Evolutionary conservation across 768 basidiomycete species (phyloP).

Genomic region (Suillus plorans): DNA sequence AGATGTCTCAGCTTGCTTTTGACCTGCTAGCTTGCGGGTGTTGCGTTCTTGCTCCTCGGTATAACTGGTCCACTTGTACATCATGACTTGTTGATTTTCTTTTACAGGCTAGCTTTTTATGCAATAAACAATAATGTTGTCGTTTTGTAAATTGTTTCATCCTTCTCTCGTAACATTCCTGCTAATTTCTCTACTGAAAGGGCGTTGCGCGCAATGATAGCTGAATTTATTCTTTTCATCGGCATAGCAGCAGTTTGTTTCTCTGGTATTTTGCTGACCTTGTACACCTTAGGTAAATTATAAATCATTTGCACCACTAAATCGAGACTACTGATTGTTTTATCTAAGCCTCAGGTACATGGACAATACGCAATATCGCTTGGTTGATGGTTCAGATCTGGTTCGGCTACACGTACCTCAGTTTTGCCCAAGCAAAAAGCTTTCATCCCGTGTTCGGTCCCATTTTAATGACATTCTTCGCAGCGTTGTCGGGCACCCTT

Average conservation of each 20-base stretch:
- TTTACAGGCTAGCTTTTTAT: slow-evolving; percentile 70
- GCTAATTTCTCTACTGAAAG: slow-evolving; percentile 37
- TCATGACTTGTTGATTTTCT: slow-evolving; percentile 2
- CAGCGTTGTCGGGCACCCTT: slow-evolving; percentile 76
- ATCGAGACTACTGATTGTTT: slow-evolving; percentile 25
- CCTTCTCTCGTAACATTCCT: background rate
- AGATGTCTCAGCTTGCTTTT: slow-evolving; percentile 62
- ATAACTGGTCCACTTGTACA: background rate
- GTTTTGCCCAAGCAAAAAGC: slow-evolving; percentile 53
- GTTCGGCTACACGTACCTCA: slow-evolving; percentile 77
- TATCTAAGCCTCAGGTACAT: slow-evolving; percentile 28
- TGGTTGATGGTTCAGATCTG: slow-evolving; percentile 89
- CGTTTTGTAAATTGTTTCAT: slow-evolving; percentile 50
- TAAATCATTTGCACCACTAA: background rate
- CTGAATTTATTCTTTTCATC: slow-evolving; percentile 78
- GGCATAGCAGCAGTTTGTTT: slow-evolving; percentile 77
- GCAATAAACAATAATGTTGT: slow-evolving; percentile 77
- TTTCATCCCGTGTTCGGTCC: slow-evolving; percentile 76
- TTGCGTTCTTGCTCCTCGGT: slow-evolving; percentile 85
- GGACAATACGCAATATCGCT: slow-evolving; percentile 51
- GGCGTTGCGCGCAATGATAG: slow-evolving; percentile 79
- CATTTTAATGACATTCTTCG: slow-evolving; percentile 76
- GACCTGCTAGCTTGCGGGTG: slow-evolving; percentile 84
- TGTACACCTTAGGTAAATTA: slow-evolving; percentile 48
- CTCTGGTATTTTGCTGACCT: slow-evolving; percentile 67